phyloP scores from a whole-genome alignment of 2,329 filamentous ascomycete genomes.

The Emergomyces pasteurianus region DNA sequence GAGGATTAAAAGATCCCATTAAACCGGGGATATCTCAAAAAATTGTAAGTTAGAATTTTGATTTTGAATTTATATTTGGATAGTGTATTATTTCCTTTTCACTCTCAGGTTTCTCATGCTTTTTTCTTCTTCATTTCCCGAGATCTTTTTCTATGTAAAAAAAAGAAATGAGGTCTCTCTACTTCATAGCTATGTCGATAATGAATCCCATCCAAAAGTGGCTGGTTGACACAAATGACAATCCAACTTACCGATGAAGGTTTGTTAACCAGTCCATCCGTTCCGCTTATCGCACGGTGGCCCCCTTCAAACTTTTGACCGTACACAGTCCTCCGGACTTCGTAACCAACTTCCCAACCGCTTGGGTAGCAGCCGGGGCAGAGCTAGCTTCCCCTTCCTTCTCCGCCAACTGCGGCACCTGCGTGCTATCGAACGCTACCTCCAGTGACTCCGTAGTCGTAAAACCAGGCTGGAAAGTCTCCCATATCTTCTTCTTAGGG shows the following conservation, averaged over 20 bases:
- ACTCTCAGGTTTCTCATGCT: background rate
- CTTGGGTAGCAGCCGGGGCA: slow-evolving; percentile 42
- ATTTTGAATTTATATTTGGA: background rate
- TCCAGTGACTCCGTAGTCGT: slow-evolving; percentile 71
- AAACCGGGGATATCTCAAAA: too few relatives aligned
- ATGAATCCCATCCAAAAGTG: background rate
- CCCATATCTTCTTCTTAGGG: slow-evolving; percentile 99
- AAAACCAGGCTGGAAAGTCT: slow-evolving; percentile 91
- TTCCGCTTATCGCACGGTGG: slow-evolving; percentile 58
- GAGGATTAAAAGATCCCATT: too few relatives aligned
- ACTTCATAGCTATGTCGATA: background rate
- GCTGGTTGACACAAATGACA: too few relatives aligned
- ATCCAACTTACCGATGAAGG: background rate
- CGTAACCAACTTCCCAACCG: slow-evolving; percentile 56
- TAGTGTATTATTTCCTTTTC: background rate
- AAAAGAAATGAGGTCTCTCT: background rate
- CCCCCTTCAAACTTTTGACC: slow-evolving; percentile 68
- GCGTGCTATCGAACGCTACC: slow-evolving; percentile 73
- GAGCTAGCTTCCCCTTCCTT: slow-evolving; percentile 46
- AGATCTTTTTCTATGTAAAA: background rate
- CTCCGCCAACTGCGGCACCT: slow-evolving; percentile 53
- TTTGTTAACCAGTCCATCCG: background rate
- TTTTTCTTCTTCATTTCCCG: background rate
- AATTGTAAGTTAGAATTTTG: background rate
- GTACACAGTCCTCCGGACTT: slow-evolving; percentile 69